Evolutionary conservation across 345 rosid species (phyloP).

Genomic region (Aquilaria sinensis): DNA sequence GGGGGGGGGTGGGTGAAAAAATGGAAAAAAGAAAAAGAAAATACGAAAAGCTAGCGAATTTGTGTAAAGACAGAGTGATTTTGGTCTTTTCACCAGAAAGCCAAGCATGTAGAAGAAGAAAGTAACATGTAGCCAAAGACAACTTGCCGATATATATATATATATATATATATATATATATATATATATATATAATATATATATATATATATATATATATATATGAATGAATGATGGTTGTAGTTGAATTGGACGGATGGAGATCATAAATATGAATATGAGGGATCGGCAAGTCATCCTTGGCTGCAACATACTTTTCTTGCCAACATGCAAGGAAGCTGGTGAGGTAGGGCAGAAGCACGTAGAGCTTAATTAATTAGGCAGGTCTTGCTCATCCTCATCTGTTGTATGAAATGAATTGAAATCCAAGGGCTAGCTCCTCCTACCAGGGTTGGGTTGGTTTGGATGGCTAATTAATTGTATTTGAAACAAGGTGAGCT

Average conservation of each 20-base stretch:
- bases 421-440: too few species aligned
- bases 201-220: constrained; percentile 1
- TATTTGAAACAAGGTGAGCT: too few species aligned
- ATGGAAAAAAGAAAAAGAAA: too few species aligned
- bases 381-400: too few species aligned
- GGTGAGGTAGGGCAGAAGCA: constrained; percentile 1
- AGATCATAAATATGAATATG: not conserved
- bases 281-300: constrained; percentile 54
- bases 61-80: too few species aligned
- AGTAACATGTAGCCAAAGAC: constrained; percentile 40
- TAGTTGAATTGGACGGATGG: not conserved
- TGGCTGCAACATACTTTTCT: constrained; percentile 41
- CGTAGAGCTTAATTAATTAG: too few species aligned
- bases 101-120: constrained; percentile 33
- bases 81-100: constrained; percentile 12
- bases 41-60: too few species aligned
- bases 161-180: too few species aligned
- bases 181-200: not conserved
- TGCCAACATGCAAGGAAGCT: constrained; percentile 23
- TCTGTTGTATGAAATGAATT: too few species aligned
- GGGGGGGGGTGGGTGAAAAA: not conserved
- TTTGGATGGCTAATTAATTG: too few species aligned
- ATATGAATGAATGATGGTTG: not conserved
- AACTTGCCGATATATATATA: constrained; percentile 27
- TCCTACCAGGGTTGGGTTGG: too few species aligned